Evolutionary conservation across 2,329 filamentous ascomycete species (phyloP), one percentile per base, ranked within the genome.

Genomic region (Ophiostoma tasmaniense): DNA sequence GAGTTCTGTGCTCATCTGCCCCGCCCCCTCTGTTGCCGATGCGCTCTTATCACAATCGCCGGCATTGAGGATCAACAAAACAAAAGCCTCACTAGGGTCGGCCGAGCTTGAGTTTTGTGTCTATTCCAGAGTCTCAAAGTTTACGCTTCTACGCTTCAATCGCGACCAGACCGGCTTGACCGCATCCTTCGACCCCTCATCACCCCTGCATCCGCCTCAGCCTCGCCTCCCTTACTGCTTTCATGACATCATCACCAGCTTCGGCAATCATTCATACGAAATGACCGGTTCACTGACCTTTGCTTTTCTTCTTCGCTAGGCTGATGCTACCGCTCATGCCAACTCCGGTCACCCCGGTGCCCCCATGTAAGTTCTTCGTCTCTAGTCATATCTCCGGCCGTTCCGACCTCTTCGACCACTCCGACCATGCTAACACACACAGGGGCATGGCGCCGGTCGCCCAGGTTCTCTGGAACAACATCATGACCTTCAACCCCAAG

Each of bases 401-500:
- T 30, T 11, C 55, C 11, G 25, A 33, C 1, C 33, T 5, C 33
- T 5, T 8, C 33, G 33, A 33, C 33, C 3, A 33, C 8, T 25
- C 35, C 61, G 33, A 20, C 55, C 62, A 64, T 61, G n/a, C 61
- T 64, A 64, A 64, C 55, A 20, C 20, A 28, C 72, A 30, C 14
- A 89, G 86, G 87, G 87, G 87, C 79, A 87, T 98, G 92, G 95
- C 95, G 78, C 94, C 95, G 72, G 89, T 93, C 78, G 90, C 95
- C 81, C 95, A 98, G 86, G 92, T 98, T 77, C 88, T 99, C 74
- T 99, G 92, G 85, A 96, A 97, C 88, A 96, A 95, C 82, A 96
- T 97, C 87, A 92, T 99, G 92, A 96, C 84, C 80, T 99, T 97
- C 88, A 99, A 98, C 90, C 95, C 95, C 77, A 96, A 97, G 90